Percentiles rank a stretch among this genome's conserved stretches.
Evolutionary conservation across 2,329 filamentous ascomycete genomes (phyloP).

Genomic region (Chrysosporium queenslandicum): DNA sequence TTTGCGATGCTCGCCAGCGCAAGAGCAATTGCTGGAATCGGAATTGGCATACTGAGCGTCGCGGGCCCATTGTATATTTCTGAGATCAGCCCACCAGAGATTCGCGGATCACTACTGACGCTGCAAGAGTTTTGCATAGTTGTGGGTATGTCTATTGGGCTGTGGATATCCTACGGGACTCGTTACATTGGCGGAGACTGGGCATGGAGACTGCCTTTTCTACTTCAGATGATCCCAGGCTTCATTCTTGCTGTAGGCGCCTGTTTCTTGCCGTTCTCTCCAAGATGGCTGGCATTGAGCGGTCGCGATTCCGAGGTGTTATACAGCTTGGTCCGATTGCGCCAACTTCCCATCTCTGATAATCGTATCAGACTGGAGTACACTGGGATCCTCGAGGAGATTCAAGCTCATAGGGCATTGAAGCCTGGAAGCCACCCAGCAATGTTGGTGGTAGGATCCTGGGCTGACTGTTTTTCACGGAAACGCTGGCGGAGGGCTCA

Average conservation of each 20-base stretch:
- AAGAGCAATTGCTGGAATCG: slow-evolving; percentile 34
- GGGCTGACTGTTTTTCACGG: not conserved
- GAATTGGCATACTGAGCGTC: slow-evolving; percentile 34
- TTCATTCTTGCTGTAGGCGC: slow-evolving; percentile 55
- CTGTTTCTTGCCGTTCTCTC: slow-evolving; percentile 68
- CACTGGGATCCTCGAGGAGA: slow-evolving; percentile 1
- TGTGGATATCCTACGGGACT: slow-evolving; percentile 50
- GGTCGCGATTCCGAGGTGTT: slow-evolving; percentile 58
- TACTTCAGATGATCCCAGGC: slow-evolving; percentile 62
- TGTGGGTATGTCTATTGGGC: slow-evolving; percentile 40
- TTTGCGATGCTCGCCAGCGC: slow-evolving; percentile 42
- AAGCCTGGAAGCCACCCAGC: not conserved
- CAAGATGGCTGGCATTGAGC: slow-evolving; percentile 60
- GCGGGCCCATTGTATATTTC: slow-evolving; percentile 33
- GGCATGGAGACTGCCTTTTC: slow-evolving; percentile 58
- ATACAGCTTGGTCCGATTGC: slow-evolving; percentile 51
- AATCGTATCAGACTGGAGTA: slow-evolving; percentile 65
- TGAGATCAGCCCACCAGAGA: slow-evolving; percentile 31
- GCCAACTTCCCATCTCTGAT: slow-evolving; percentile 53
- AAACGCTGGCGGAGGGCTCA: not conserved
- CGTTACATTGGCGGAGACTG: slow-evolving; percentile 61
- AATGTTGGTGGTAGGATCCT: not conserved
- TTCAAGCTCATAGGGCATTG: not conserved
- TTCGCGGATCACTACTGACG: slow-evolving; percentile 33
- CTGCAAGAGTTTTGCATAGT: slow-evolving; percentile 35